Evolutionary conservation across 345 rosid species (phyloP).

Genomic region (Erysimum cheiranthoides): DNA sequence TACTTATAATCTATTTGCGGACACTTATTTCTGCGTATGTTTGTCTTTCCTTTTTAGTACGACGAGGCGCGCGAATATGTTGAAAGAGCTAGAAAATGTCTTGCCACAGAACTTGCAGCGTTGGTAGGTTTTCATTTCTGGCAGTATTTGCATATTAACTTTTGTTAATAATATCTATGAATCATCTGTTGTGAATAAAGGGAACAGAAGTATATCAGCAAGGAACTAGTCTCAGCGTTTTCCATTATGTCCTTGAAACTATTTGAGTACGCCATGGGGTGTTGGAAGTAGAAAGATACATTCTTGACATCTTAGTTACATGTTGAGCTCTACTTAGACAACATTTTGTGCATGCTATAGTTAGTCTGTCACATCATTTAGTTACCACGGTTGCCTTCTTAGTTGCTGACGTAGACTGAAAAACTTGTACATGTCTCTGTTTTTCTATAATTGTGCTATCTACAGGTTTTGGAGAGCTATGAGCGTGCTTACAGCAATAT

Average conservation of each 20-base stretch:
- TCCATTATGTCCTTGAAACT: conserved; percentile 20
- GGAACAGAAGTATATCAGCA: conserved; percentile 9
- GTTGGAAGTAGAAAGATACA: conserved; percentile 24
- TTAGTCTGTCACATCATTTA: conserved; percentile 34
- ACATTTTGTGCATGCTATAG: conserved; percentile 22
- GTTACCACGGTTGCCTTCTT: conserved; percentile 14
- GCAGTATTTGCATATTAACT: conserved; percentile 19
- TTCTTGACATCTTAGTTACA: conserved; percentile 32
- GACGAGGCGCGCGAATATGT: conserved; percentile 96
- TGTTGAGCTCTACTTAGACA: conserved; percentile 14
- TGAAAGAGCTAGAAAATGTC: conserved; percentile 94
- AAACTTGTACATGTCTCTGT: conserved; percentile 16
- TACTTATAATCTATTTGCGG: conserved; percentile 4
- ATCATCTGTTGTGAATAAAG: conserved; percentile 21
- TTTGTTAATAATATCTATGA: conserved; percentile 5
- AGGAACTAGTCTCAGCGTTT: conserved; percentile 19
- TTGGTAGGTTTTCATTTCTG: conserved; percentile 61
- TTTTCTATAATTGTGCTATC: conserved; percentile 37
- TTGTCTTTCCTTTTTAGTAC: conserved; percentile 53
- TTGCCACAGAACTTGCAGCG: conserved; percentile 99
- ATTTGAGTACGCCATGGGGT: conserved; percentile 29
- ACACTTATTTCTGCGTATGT: conserved; percentile 21
- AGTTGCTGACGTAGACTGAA: conserved; percentile 27
- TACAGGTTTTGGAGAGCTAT: conserved; percentile 95
- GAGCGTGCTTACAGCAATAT: conserved; percentile 96